phyloP scores from a whole-genome alignment of 805 yeast genomes.

The Metschnikowia borealis region DNA sequence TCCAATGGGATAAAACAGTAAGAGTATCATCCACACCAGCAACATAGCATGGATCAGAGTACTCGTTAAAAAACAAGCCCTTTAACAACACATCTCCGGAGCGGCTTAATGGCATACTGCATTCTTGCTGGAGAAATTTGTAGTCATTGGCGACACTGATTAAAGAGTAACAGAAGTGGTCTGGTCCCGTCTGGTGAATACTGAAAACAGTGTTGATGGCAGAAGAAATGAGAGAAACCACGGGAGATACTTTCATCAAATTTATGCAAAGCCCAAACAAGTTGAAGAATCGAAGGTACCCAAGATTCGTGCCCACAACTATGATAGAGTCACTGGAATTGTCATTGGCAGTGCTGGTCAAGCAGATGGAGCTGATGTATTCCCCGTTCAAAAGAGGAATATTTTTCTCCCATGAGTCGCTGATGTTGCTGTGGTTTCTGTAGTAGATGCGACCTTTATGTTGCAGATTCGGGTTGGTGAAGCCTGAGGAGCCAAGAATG shows the following conservation, averaged over 20 bases:
- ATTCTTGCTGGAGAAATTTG: constrained; percentile 37
- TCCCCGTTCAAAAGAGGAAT: constrained; percentile 56
- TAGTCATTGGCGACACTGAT: constrained; percentile 44
- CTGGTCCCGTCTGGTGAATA: constrained; percentile 39
- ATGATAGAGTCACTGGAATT: constrained; percentile 41
- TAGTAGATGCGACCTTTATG: constrained; percentile 48
- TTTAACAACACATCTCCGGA: constrained; percentile 41
- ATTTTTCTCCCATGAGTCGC: constrained; percentile 67
- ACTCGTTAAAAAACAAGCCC: constrained; percentile 79
- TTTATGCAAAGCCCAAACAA: constrained; percentile 68
- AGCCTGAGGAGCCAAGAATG: constrained; percentile 47
- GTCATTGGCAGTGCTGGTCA: constrained; percentile 34
- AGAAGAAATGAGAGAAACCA: constrained; percentile 67
- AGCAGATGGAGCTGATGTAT: constrained; percentile 60
- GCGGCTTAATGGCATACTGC: constrained; percentile 31
- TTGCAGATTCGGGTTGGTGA: constrained; percentile 7
- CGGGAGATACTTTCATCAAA: constrained; percentile 67
- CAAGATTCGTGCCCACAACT: constrained; percentile 70
- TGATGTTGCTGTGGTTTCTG: constrained; percentile 63
- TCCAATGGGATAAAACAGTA: constrained; percentile 71
- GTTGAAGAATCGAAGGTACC: constrained; percentile 69
- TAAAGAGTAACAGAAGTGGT: constrained; percentile 42
- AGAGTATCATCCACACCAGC: constrained; percentile 71
- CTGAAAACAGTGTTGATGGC: constrained; percentile 49
- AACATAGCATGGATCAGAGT: constrained; percentile 86